These are phyloP conservation scores for Cytospora chrysosperma DNA, from an alignment of 2,329 filamentous ascomycete genomes.

Conservation along the genomic window DNA sequence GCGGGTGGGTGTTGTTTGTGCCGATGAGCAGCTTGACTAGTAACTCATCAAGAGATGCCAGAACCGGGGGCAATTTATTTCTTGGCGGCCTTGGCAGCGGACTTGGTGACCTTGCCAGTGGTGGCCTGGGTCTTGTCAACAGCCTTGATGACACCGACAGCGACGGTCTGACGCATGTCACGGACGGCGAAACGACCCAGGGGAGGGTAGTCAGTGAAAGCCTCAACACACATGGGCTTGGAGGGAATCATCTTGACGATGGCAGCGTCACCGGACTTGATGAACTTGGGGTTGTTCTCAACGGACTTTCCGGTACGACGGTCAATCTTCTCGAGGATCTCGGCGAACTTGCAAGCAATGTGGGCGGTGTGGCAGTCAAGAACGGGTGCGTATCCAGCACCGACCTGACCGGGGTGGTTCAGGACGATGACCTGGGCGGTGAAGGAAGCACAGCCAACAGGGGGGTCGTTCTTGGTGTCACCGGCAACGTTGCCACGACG, in stretches of 20 bases:
- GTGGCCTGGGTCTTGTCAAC: conserved; percentile 64
- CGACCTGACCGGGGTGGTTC: conserved; percentile 99
- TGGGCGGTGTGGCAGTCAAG: conserved; percentile 99
- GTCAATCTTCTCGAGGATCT: conserved; percentile 99
- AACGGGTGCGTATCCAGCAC: conserved; percentile 98
- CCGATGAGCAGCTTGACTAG: conserved; percentile 22
- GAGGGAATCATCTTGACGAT: conserved; percentile 99
- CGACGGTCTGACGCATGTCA: conserved; percentile 92
- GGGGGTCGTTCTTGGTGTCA: conserved; percentile 99
- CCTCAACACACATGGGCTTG: conserved; percentile 99
- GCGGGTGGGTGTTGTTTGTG: conserved; percentile 8
- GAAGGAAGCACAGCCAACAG: conserved; percentile 86
- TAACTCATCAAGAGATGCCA: conserved; percentile 20
- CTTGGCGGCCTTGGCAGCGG: conserved; percentile 71
- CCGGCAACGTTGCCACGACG: conserved; percentile 99
- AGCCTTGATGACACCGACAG: conserved; percentile 92
- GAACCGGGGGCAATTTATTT: conserved; percentile 54
- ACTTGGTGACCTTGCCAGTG: conserved; percentile 68
- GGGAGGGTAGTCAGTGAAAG: conserved; percentile 99
- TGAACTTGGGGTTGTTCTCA: conserved; percentile 94
- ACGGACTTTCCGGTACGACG: conserved; percentile 98
- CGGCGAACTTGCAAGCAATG: conserved; percentile 99
- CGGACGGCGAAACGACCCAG: conserved; percentile 99
- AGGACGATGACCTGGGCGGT: conserved; percentile 99
- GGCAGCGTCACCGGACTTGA: conserved; percentile 99